These are phyloP conservation scores for Beta corolliflora DNA, from an alignment of 179 eudicot species.

Conservation along the genomic window DNA sequence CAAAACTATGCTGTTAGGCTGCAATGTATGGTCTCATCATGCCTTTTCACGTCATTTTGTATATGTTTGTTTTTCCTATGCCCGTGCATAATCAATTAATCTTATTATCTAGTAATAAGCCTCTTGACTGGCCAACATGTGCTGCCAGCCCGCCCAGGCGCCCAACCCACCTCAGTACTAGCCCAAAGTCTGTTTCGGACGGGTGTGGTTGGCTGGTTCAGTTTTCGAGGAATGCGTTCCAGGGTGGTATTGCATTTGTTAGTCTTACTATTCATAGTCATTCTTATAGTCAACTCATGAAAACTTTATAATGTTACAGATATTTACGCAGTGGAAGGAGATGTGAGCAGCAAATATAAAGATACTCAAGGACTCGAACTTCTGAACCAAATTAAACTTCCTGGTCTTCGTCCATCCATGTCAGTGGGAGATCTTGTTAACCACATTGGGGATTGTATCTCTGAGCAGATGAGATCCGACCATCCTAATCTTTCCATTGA, in stretches of 20 bases:
- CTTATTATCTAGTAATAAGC: no score
- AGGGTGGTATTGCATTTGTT: neutral
- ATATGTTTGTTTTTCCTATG: no score
- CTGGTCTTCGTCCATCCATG: conserved; percentile 76
- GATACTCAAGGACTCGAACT: conserved; percentile 47
- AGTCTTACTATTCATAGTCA: neutral
- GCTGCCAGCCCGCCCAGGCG: no score
- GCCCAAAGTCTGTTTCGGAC: no score
- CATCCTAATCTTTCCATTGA: conserved; percentile 46
- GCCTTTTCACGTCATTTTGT: no score
- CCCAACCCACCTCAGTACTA: no score
- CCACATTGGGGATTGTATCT: conserved; percentile 71
- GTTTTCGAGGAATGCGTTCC: no score
- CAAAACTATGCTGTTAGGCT: no score
- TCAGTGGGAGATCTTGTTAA: conserved; percentile 82
- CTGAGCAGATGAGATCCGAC: conserved; percentile 63
- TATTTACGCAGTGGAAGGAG: conserved; percentile 40
- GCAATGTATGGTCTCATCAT: no score
- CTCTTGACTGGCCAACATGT: no score
- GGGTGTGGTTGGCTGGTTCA: no score
- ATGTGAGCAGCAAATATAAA: conserved; percentile 43
- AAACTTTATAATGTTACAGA: conserved; percentile 13
- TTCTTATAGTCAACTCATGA: neutral
- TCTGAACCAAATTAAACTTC: conserved; percentile 61
- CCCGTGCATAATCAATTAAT: no score